Conservation (phyloP, 2,329 filamentous ascomycete genomes). For the Cercospora berteroae region DNA sequence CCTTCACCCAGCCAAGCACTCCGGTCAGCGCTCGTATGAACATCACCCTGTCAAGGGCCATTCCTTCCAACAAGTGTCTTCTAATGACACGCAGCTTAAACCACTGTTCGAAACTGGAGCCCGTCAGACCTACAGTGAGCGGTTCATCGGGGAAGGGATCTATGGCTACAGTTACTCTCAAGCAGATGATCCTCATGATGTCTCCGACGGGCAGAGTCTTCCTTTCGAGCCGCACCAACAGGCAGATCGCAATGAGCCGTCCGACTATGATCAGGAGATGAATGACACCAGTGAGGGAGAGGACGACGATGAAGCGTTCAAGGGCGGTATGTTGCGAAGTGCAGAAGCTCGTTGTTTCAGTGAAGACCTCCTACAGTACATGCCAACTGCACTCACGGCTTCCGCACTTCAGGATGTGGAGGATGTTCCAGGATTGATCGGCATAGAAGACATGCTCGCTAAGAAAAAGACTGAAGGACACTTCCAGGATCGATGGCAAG, state of each 20-base stretch:
- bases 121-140: neutral
- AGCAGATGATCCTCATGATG: neutral
- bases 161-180: neutral
- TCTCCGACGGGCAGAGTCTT: neutral
- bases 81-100: neutral
- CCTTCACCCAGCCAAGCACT: neutral
- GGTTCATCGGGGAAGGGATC: neutral
- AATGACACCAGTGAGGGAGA: neutral
- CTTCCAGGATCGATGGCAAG: conserved; percentile 29
- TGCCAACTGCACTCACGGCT: neutral
- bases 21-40: neutral
- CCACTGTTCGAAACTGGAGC: neutral
- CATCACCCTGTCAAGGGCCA: neutral
- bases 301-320: conserved; percentile 4
- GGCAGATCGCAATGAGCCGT: neutral
- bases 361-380: conserved; percentile 7
- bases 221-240: neutral
- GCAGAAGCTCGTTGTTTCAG: conserved; percentile 12
- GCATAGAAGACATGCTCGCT: neutral
- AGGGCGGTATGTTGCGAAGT: neutral
- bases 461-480: neutral
- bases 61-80: neutral
- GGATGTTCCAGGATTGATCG: conserved; percentile 2
- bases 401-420: neutral
- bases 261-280: neutral